Base-by-base conservation (phyloP, 352 stramenopile genomes). In the Thalassiosira livingstoniorum region DNA sequence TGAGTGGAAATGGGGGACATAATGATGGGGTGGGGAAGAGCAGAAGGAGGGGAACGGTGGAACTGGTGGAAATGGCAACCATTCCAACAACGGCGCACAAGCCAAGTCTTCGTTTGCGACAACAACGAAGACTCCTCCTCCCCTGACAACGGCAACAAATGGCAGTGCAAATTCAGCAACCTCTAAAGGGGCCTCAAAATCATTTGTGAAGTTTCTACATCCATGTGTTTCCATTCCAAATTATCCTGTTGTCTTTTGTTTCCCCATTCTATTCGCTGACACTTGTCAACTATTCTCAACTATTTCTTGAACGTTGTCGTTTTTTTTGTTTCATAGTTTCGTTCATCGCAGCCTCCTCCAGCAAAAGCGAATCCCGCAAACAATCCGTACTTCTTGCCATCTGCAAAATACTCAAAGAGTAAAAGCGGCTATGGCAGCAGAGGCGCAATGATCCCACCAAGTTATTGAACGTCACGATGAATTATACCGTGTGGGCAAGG, bases 161-260 rank as follows among this genome's bases (percentile, higher is more conserved):
- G 90, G 90, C 93, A 88, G 90, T 91, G 91, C 68, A 91, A 90
- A 68, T 94, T 94, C 80, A 88, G 90, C 4, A 88, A 94, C 62
- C 93, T 88, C 11, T 80, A 88, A 35, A 64, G 90, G 53, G 90
- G 90, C n/a, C 78, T 94, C 25, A 88, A 94, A 81, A 88, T 93
- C 75, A 90, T 94, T 75, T n/a, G n/a, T n/a, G n/a, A n/a, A n/a
- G n/a, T n/a, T n/a, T n/a, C n/a, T n/a, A n/a, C n/a, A n/a, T n/a
- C n/a, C n/a, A n/a, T n/a, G n/a, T n/a, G n/a, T n/a, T n/a, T n/a
- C n/a, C n/a, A n/a, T n/a, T n/a, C n/a, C n/a, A n/a, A n/a, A n/a
- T n/a, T n/a, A n/a, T n/a, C n/a, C n/a, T n/a, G n/a, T n/a, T n/a
- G n/a, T n/a, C n/a, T n/a, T n/a, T n/a, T n/a, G n/a, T n/a, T n/a